A percentile compares a stretch with the other conserved stretches of the same genome.
These are phyloP conservation scores for Myxozyma nipponensis DNA, from an alignment of 805 yeast genomes.

Conservation along the genomic window DNA sequence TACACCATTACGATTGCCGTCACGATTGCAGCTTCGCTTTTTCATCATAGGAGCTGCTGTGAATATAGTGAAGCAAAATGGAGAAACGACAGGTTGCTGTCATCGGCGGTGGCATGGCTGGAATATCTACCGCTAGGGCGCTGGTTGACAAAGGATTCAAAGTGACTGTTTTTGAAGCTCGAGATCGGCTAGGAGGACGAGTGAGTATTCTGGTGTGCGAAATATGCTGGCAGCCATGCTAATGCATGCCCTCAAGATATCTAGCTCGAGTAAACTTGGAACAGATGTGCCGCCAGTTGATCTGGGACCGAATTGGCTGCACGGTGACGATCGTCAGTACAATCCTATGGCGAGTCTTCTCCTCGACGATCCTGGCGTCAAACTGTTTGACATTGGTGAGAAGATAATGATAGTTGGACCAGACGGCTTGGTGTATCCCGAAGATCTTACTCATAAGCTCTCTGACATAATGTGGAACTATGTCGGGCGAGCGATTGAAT, in stretches of 20 bases:
- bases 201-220: slow-evolving; percentile 9
- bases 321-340: slow-evolving; percentile 21
- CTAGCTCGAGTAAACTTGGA: slow-evolving; percentile 9
- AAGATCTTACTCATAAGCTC: slow-evolving; percentile 2
- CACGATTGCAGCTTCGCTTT: no score
- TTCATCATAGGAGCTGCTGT: no score
- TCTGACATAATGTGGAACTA: slow-evolving; percentile 23
- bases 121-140: slow-evolving; percentile 35
- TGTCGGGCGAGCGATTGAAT: slow-evolving; percentile 28
- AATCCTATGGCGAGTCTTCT: slow-evolving; percentile 2
- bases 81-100: slow-evolving; percentile 30
- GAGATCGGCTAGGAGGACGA: slow-evolving; percentile 36
- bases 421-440: slow-evolving; percentile 10
- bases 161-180: slow-evolving; percentile 34
- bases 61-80: no score
- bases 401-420: slow-evolving; percentile 10
- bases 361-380: slow-evolving; percentile 6
- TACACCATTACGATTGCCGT: not conserved
- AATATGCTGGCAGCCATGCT: not conserved
- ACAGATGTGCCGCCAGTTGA: slow-evolving; percentile 13
- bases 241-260: slow-evolving; percentile 4
- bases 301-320: slow-evolving; percentile 32
- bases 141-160: slow-evolving; percentile 27
- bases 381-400: slow-evolving; percentile 18
- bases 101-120: slow-evolving; percentile 38